Conservation (phyloP, 192 early-diverging fungal genomes). For the Podila verticillata region DNA sequence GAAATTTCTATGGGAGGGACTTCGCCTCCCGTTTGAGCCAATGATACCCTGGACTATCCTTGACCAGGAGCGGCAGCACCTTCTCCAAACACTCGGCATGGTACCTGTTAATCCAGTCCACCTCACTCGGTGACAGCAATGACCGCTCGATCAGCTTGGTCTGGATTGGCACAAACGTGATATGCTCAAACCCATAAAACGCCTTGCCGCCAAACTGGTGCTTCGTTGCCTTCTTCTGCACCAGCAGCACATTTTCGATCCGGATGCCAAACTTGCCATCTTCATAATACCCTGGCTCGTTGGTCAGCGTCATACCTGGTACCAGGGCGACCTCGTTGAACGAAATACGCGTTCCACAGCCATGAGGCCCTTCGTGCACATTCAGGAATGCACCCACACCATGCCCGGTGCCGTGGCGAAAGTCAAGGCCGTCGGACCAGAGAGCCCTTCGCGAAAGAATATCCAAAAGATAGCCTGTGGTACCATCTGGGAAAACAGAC, state of each 20-base stretch:
- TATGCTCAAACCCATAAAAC: conserved; percentile 90
- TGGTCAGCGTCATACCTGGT: conserved; percentile 94
- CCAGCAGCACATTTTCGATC: conserved; percentile 93
- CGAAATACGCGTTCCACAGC: conserved; percentile 79
- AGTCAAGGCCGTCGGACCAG: conserved; percentile 95
- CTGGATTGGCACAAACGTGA: conserved; percentile 91
- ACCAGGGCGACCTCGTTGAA: conserved; percentile 79
- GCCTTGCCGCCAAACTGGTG: conserved; percentile 86
- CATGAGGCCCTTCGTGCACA: conserved; percentile 96
- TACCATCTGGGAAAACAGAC: conserved; percentile 88
- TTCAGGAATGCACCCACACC: conserved; percentile 96
- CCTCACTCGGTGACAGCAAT: conserved; percentile 78
- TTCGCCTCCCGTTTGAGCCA: conserved; percentile 85
- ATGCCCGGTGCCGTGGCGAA: conserved; percentile 97
- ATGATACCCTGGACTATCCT: conserved; percentile 67
- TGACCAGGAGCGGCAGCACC: conserved; percentile 77
- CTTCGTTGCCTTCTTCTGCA: conserved; percentile 73
- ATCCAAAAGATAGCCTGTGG: conserved; percentile 88
- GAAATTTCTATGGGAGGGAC: background rate
- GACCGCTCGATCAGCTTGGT: conserved; percentile 77
- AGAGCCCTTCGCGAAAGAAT: conserved; percentile 84
- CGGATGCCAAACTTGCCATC: conserved; percentile 96
- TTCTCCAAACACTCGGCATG: conserved; percentile 78
- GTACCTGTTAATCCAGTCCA: conserved; percentile 89
- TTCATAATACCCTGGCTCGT: conserved; percentile 98